These are phyloP conservation scores for Metschnikowia lunata DNA, from an alignment of 805 yeast species.

Conservation along the genomic window DNA sequence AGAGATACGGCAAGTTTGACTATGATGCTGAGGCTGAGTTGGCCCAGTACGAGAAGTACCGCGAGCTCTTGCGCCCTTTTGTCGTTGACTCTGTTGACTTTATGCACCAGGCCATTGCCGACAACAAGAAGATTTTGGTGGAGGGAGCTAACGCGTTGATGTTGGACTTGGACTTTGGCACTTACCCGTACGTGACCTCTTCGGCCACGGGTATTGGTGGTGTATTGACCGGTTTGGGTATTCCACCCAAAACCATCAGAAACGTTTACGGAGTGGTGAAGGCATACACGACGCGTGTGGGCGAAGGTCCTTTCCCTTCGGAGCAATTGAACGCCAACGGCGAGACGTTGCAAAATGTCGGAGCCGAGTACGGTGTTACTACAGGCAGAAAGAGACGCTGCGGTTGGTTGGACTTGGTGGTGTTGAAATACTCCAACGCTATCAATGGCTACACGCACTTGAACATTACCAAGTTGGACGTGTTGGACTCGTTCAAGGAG, in stretches of 20 bases:
- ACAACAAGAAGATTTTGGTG: slow-evolving; percentile 80
- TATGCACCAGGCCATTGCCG: slow-evolving; percentile 71
- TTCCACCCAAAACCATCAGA: slow-evolving; percentile 82
- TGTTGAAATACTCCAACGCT: slow-evolving; percentile 81
- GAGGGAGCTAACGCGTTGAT: slow-evolving; percentile 98
- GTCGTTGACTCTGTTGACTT: slow-evolving; percentile 90
- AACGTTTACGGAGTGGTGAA: slow-evolving; percentile 94
- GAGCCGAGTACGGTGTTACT: slow-evolving; percentile 96
- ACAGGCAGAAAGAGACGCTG: slow-evolving; percentile 99
- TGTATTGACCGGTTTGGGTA: slow-evolving; percentile 92
- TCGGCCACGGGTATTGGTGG: slow-evolving; percentile 97
- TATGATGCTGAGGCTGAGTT: slow-evolving; percentile 81
- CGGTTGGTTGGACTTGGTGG: slow-evolving; percentile 98
- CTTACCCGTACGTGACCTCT: slow-evolving; percentile 96
- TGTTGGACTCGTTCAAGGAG: slow-evolving; percentile 83
- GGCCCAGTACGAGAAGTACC: slow-evolving; percentile 67
- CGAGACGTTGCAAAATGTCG: slow-evolving; percentile 81
- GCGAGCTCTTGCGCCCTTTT: slow-evolving; percentile 75
- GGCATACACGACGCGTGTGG: slow-evolving; percentile 98
- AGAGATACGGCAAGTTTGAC: slow-evolving; percentile 91
- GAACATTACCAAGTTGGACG: slow-evolving; percentile 94
- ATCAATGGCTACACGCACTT: slow-evolving; percentile 94
- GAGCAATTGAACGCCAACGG: slow-evolving; percentile 90
- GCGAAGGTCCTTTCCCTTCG: slow-evolving; percentile 99
- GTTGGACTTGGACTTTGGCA: slow-evolving; percentile 97